Evolutionary conservation across 345 rosid species (phyloP).

Genomic region (Citrus maxima): DNA sequence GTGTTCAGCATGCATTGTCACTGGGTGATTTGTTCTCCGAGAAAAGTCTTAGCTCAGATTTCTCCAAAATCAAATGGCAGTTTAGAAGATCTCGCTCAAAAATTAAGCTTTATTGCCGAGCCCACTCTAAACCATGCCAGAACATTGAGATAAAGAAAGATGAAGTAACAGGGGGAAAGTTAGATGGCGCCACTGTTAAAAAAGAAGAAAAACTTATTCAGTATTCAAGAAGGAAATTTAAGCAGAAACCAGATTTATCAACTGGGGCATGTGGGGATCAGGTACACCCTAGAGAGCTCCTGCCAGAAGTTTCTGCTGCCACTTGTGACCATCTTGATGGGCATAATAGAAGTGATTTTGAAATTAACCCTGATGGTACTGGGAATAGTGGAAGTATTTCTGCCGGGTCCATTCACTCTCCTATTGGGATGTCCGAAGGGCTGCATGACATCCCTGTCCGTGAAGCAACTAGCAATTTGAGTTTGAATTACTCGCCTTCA

Average conservation of each 20-base stretch:
- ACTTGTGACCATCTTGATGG: constrained; percentile 13
- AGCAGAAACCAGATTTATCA: constrained; percentile 42
- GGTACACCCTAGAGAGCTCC: constrained; percentile 14
- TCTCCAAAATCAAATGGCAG: constrained; percentile 62
- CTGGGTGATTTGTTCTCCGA: constrained; percentile 68
- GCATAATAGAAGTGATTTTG: constrained; percentile 12
- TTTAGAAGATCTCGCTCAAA: constrained; percentile 75
- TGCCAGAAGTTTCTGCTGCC: constrained; percentile 22
- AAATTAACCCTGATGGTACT: constrained; percentile 1
- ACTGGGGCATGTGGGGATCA: constrained; percentile 21
- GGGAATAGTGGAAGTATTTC: constrained; percentile 11
- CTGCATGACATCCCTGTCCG: constrained; percentile 33
- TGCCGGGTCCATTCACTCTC: constrained; percentile 10
- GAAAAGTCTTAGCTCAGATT: constrained; percentile 35
- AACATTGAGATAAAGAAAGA: constrained; percentile 33
- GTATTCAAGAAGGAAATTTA: constrained; percentile 72
- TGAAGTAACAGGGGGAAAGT: constrained; percentile 21
- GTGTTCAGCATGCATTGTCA: constrained; percentile 75
- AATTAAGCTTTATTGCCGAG: constrained; percentile 36
- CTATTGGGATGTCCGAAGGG: constrained; percentile 15
- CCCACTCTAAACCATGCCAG: constrained; percentile 29
- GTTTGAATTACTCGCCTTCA: constrained; percentile 28
- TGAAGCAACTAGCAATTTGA: constrained; percentile 26
- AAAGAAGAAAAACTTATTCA: constrained; percentile 61
- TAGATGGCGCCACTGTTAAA: constrained; percentile 23